These are phyloP conservation scores for Leccinellum rugosiceps DNA, from an alignment of 768 basidiomycete genomes.

Conservation along the genomic window DNA sequence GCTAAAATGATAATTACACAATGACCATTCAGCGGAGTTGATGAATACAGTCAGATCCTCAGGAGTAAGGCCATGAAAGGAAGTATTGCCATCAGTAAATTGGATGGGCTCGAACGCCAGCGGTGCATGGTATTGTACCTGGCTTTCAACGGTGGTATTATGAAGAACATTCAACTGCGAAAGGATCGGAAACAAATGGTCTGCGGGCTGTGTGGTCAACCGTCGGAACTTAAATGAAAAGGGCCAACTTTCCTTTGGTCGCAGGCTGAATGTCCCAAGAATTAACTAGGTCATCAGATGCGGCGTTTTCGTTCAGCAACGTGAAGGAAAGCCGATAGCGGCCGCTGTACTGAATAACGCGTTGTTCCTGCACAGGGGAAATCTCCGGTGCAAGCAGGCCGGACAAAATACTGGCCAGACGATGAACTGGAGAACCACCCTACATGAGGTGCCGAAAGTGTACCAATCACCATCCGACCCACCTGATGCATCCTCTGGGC, in stretches of 20 bases:
- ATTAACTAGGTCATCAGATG: conserved; percentile 53
- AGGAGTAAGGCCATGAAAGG: conserved; percentile 57
- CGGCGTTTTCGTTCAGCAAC: conserved; percentile 85
- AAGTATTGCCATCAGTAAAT: conserved; percentile 32
- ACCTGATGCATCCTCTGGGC: conserved; percentile 28
- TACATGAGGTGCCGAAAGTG: conserved; percentile 10
- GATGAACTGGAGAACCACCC: conserved; percentile 29
- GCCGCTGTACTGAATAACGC: conserved; percentile 72
- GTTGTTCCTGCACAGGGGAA: conserved; percentile 48
- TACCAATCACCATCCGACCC: conserved; percentile 10
- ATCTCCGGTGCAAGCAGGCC: conserved; percentile 41
- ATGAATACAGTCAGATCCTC: conserved; percentile 91
- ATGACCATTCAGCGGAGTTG: conserved; percentile 94
- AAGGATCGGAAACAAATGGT: conserved; percentile 65
- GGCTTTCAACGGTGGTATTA: conserved; percentile 92
- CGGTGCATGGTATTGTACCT: conserved; percentile 89
- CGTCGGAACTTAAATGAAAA: conserved; percentile 15
- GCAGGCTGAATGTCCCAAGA: conserved; percentile 74
- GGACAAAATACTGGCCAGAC: conserved; percentile 37
- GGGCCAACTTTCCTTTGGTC: conserved; percentile 52
- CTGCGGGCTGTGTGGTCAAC: conserved; percentile 39
- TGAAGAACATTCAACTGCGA: conserved; percentile 62
- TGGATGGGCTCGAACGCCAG: conserved; percentile 69
- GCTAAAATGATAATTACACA: conserved; percentile 53
- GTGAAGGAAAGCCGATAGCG: conserved; percentile 89